These are phyloP conservation scores for Medicago truncatula DNA, from an alignment of 306 rosid genomes.

Conservation along the genomic window DNA sequence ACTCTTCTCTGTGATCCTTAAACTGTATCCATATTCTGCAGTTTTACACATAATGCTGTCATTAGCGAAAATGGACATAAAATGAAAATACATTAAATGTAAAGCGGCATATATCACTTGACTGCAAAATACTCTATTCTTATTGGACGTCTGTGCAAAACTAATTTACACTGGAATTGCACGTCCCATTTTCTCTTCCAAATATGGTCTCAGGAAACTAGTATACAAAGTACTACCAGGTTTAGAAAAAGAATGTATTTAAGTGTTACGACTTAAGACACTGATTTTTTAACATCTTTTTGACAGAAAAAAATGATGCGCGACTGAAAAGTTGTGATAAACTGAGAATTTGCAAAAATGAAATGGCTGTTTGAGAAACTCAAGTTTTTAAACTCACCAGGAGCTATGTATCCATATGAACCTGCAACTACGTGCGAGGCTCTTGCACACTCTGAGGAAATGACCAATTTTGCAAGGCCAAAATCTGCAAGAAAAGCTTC, in stretches of 20 bases:
- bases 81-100: no score
- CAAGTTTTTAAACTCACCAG: conserved; percentile 61
- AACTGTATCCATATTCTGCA: conserved; percentile 96
- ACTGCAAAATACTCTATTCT: no score
- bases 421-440: conserved; percentile 79
- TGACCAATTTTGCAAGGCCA: conserved; percentile 80
- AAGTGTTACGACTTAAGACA: conserved; percentile 5
- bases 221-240: background rate
- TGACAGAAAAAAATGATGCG: conserved; percentile 32
- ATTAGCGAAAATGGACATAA: conserved; percentile 27
- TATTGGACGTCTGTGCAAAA: no score
- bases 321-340: background rate
- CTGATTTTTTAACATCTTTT: background rate
- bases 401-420: conserved; percentile 96
- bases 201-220: background rate
- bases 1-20: conserved; percentile 92
- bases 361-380: conserved; percentile 11
- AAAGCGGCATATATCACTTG: background rate
- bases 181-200: background rate
- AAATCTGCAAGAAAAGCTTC: conserved; percentile 91
- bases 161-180: no score
- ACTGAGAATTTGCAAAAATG: conserved; percentile 8
- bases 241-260: background rate
- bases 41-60: conserved; percentile 33
- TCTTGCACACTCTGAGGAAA: conserved; percentile 66